These are phyloP conservation scores for Fusarium sp. DNA, from an alignment of 2,329 filamentous ascomycete genomes.

Conservation along the genomic window DNA sequence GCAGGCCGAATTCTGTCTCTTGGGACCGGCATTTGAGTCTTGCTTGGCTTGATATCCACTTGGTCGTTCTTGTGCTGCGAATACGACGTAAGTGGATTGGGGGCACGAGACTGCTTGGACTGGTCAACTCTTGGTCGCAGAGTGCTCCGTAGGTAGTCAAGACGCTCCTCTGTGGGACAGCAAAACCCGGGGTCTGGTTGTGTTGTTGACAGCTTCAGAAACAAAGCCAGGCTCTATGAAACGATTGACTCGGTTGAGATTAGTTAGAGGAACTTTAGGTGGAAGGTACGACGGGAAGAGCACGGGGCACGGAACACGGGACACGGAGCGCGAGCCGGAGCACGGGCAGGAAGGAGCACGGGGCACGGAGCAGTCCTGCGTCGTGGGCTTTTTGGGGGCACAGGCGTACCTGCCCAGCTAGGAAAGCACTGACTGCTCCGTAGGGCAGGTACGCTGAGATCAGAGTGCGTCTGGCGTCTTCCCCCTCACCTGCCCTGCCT, in stretches of 20 bases:
- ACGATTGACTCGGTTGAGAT: slow-evolving; percentile 15
- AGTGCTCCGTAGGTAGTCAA: neutral
- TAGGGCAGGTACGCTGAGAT: slow-evolving; percentile 13
- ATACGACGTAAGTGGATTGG: slow-evolving; percentile 4
- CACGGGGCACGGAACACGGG: slow-evolving; percentile 29
- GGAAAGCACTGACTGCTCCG: slow-evolving; percentile 30
- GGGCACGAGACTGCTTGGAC: neutral
- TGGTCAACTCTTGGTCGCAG: neutral
- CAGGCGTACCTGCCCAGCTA: slow-evolving; percentile 34
- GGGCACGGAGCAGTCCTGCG: slow-evolving; percentile 20
- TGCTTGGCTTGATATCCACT: slow-evolving; percentile 1
- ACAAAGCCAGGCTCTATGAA: slow-evolving; percentile 1
- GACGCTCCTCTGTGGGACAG: neutral
- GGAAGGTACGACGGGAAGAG: slow-evolving; percentile 27
- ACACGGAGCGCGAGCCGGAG: slow-evolving; percentile 34
- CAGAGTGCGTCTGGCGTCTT: neutral
- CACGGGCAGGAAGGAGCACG: slow-evolving; percentile 30
- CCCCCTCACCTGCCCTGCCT: slow-evolving; percentile 1
- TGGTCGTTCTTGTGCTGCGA: slow-evolving; percentile 3
- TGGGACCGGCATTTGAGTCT: slow-evolving; percentile 20
- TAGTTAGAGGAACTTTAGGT: slow-evolving; percentile 30
- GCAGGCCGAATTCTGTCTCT: slow-evolving; percentile 29
- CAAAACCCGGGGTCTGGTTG: neutral
- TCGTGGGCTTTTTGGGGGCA: slow-evolving; percentile 6
- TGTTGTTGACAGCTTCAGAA: neutral